phyloP scores from a whole-genome alignment of 2,329 filamentous ascomycete genomes.

The Pestalotiopsis sp. region DNA sequence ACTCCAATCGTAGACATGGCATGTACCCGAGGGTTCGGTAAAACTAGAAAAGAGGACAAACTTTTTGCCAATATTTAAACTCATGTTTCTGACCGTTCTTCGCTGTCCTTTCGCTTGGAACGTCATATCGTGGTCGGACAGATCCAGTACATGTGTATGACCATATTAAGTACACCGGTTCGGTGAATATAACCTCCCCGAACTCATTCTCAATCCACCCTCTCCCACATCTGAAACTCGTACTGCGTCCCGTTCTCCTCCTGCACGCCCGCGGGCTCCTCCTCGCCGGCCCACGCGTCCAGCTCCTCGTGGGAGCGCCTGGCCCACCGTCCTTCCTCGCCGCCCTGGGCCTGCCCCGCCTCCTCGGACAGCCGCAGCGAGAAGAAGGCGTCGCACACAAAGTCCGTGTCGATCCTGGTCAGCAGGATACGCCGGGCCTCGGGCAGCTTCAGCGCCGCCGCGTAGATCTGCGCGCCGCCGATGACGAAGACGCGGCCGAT shows the following conservation, averaged over 20 bases:
- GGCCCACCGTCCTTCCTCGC: constrained; percentile 48
- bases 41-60: too few species aligned
- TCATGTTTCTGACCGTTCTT: too few species aligned
- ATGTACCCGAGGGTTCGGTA: too few species aligned
- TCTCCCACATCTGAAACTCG: constrained; percentile 75
- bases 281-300: constrained; percentile 66
- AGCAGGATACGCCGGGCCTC: constrained; percentile 66
- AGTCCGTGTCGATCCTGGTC: constrained; percentile 68
- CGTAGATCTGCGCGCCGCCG: constrained; percentile 85
- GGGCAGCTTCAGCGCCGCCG: constrained; percentile 60
- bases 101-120: too few species aligned
- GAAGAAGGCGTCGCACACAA: constrained; percentile 77
- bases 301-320: constrained; percentile 52
- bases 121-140: too few species aligned
- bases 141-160: not conserved
- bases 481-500: constrained; percentile 77
- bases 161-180: not conserved
- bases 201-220: constrained; percentile 26
- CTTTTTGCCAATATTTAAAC: too few species aligned
- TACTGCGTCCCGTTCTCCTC: constrained; percentile 66
- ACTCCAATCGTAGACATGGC: too few species aligned
- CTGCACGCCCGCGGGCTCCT: constrained; percentile 53
- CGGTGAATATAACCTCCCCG: not conserved
- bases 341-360: constrained; percentile 21
- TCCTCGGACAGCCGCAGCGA: constrained; percentile 52